These are phyloP conservation scores for Rhododendron kiyosumense DNA, from an alignment of 148 eudicot genomes.

Conservation along the genomic window DNA sequence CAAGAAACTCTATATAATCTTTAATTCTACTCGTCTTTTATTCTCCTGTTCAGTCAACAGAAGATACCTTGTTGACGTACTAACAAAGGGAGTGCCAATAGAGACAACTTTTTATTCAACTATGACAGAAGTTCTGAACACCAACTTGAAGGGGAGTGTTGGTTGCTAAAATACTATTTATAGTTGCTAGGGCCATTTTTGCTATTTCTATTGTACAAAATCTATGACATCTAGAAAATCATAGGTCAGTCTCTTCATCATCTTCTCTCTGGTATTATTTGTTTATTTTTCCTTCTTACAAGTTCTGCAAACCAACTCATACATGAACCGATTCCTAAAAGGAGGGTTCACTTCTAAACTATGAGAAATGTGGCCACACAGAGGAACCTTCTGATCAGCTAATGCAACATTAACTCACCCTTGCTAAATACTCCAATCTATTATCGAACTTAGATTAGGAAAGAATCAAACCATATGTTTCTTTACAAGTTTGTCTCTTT, in stretches of 20 bases:
- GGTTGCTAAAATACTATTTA: neutral
- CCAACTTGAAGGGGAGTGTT: neutral
- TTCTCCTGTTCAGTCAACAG: neutral
- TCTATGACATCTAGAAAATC: neutral
- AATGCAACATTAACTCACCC: neutral
- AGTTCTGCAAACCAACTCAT: neutral
- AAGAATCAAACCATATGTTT: slow-evolving; percentile 65
- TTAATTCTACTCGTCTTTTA: neutral
- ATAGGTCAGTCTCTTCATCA: neutral
- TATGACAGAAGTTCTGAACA: neutral
- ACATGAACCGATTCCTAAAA: neutral
- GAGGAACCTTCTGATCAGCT: neutral
- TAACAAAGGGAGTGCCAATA: neutral
- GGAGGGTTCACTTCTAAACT: neutral
- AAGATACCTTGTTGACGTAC: neutral
- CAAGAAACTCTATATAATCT: neutral
- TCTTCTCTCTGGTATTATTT: neutral
- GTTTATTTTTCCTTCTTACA: neutral
- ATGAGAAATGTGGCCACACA: neutral
- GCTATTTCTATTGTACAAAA: neutral
- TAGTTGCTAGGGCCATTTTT: neutral
- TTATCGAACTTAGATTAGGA: neutral
- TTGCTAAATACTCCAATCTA: neutral
- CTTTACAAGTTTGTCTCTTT: slow-evolving; percentile 86
- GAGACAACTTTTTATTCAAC: neutral